Percentiles rank a stretch among this genome's conserved stretches.
Evolutionary conservation across 2,329 filamentous ascomycete species (phyloP).

Genomic region (Pseudopithomyces chartarum): DNA sequence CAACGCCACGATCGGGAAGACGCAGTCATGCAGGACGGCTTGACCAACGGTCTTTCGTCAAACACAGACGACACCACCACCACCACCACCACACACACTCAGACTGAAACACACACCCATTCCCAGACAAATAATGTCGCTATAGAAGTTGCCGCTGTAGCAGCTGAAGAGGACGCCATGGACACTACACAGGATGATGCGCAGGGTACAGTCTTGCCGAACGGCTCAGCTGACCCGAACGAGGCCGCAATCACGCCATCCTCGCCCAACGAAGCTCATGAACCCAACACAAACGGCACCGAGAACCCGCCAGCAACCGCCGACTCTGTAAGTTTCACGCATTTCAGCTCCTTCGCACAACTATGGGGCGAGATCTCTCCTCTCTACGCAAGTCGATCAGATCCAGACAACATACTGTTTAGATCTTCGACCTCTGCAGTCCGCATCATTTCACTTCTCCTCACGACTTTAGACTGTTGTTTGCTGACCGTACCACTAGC

Average conservation of each 20-base stretch:
- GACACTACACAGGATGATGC: constrained; percentile 44
- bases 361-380: too few species aligned
- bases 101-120: too few species aligned
- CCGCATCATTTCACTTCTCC: neutral
- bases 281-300: constrained; percentile 15
- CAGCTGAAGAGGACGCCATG: constrained; percentile 44
- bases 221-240: constrained; percentile 22
- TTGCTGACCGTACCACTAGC: constrained; percentile 21
- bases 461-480: neutral
- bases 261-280: constrained; percentile 15
- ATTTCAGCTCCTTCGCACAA: too few species aligned
- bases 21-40: constrained; percentile 39
- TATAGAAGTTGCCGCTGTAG: constrained; percentile 32
- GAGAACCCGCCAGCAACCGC: neutral
- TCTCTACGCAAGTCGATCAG: neutral
- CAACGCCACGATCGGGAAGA: constrained; percentile 46
- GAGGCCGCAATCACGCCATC: constrained; percentile 18
- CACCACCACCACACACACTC: too few species aligned
- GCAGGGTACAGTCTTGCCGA: constrained; percentile 28
- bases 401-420: neutral
- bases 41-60: constrained; percentile 20
- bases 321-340: neutral
- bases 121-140: constrained; percentile 23
- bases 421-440: too few species aligned
- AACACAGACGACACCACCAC: constrained; percentile 11